Conservation (phyloP, 169 alveolate species). For the Plasmodium berghei region DNA sequence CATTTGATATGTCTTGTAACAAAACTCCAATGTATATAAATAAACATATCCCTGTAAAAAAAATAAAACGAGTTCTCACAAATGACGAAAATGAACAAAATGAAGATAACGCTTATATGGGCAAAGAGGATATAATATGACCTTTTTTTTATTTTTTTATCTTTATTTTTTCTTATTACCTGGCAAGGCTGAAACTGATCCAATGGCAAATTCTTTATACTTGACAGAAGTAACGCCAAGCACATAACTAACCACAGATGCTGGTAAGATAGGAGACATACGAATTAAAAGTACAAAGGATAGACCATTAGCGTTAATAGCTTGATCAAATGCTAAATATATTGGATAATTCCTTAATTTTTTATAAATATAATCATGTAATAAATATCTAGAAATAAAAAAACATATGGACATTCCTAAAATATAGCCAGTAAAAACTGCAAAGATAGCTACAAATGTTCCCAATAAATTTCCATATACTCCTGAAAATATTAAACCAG, state of each 20-base stretch:
- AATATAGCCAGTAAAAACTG: conserved; percentile 60
- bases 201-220: conserved; percentile 63
- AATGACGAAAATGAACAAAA: background rate
- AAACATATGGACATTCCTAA: conserved; percentile 77
- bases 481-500: conserved; percentile 76
- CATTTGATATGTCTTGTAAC: conserved; percentile 69
- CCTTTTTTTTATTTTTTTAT: background rate
- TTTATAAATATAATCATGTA: conserved; percentile 73
- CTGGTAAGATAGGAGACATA: conserved; percentile 76
- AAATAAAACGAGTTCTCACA: too few species aligned
- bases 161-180: conserved; percentile 20
- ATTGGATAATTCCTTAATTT: conserved; percentile 66
- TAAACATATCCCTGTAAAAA: conserved; percentile 36
- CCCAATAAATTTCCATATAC: conserved; percentile 69
- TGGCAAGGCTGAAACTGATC: conserved; percentile 74
- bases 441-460: conserved; percentile 58
- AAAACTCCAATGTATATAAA: conserved; percentile 75
- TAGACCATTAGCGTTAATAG: conserved; percentile 70
- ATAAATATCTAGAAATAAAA: conserved; percentile 67
- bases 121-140: background rate
- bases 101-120: background rate
- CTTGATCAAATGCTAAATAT: conserved; percentile 76
- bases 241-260: conserved; percentile 71
- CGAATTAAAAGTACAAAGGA: conserved; percentile 75
- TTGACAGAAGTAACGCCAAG: conserved; percentile 73